Evolutionary conservation across 305 asterid genomes (phyloP).

Genomic region (Salvia sclarea): DNA sequence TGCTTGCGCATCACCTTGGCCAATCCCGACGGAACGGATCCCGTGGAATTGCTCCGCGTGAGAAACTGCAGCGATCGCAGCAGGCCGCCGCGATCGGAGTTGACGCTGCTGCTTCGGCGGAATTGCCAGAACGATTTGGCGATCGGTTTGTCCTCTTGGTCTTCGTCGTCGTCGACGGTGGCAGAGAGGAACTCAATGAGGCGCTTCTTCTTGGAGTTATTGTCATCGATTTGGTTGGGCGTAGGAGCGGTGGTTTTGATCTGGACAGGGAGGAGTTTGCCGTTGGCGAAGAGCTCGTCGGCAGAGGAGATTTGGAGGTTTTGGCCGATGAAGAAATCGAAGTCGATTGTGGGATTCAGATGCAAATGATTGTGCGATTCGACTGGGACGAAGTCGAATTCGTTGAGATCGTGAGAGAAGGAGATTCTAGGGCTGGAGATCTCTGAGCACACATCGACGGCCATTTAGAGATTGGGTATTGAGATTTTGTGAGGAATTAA

Average conservation of each 20-base stretch:
- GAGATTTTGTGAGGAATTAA: neutral
- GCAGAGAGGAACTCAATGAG: slow-evolving; percentile 63
- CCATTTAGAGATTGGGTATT: slow-evolving; percentile 39
- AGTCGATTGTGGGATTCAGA: slow-evolving; percentile 57
- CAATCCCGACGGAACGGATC: slow-evolving; percentile 50
- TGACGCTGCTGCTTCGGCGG: slow-evolving; percentile 70
- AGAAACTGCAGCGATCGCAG: slow-evolving; percentile 58
- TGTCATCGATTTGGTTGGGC: slow-evolving; percentile 18
- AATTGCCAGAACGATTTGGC: slow-evolving; percentile 74
- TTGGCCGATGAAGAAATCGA: slow-evolving; percentile 55
- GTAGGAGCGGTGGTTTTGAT: slow-evolving; percentile 45
- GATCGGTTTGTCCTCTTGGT: slow-evolving; percentile 36
- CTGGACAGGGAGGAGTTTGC: slow-evolving; percentile 70
- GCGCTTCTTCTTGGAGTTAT: slow-evolving; percentile 51
- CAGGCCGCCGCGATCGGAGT: slow-evolving; percentile 45
- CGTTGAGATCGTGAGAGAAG: slow-evolving; percentile 78
- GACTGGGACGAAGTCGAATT: slow-evolving; percentile 45
- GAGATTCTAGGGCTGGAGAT: slow-evolving; percentile 73
- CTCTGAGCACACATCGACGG: slow-evolving; percentile 67
- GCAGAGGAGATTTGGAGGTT: slow-evolving; percentile 57
- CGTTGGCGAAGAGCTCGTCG: slow-evolving; percentile 82
- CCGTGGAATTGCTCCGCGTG: slow-evolving; percentile 80
- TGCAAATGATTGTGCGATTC: slow-evolving; percentile 39
- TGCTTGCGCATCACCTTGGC: slow-evolving; percentile 53
- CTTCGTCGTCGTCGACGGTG: slow-evolving; percentile 39